Evolutionary conservation across 202 grass and related monocot genomes (phyloP).

Genomic region (Bolboschoenoplectus hybrid): DNA sequence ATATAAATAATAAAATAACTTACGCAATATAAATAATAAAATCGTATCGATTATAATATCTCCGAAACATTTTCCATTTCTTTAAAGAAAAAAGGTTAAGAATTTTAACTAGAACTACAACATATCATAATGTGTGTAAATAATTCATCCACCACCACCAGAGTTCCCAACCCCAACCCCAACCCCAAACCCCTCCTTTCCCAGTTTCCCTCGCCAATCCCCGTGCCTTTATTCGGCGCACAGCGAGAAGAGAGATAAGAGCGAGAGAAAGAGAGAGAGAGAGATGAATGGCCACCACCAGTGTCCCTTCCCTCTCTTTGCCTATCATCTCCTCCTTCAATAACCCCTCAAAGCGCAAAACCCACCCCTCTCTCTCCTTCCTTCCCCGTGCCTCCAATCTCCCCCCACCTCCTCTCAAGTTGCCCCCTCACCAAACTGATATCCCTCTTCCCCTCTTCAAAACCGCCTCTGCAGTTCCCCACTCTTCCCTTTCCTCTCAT

Average conservation of each 20-base stretch:
- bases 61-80: too few relatives aligned
- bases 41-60: too few relatives aligned
- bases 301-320: constrained; percentile 3
- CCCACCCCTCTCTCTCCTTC: neutral
- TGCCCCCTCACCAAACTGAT: constrained; percentile 18
- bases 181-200: too few relatives aligned
- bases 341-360: neutral
- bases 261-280: neutral
- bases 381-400: constrained; percentile 15
- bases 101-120: too few relatives aligned
- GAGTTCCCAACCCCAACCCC: too few relatives aligned
- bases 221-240: neutral
- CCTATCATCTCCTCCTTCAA: neutral
- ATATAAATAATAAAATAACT: too few relatives aligned
- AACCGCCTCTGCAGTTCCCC: neutral
- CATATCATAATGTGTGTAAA: too few relatives aligned
- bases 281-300: constrained; percentile 67
- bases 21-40: too few relatives aligned
- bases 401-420: neutral
- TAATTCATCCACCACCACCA: too few relatives aligned
- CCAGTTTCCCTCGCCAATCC: neutral
- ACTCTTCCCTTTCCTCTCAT: neutral
- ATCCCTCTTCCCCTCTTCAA: neutral
- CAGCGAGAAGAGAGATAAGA: neutral
- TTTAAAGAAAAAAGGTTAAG: too few relatives aligned